These are phyloP conservation scores for Hippophae gyantsensis DNA, from an alignment of 306 rosid species.

Conservation along the genomic window DNA sequence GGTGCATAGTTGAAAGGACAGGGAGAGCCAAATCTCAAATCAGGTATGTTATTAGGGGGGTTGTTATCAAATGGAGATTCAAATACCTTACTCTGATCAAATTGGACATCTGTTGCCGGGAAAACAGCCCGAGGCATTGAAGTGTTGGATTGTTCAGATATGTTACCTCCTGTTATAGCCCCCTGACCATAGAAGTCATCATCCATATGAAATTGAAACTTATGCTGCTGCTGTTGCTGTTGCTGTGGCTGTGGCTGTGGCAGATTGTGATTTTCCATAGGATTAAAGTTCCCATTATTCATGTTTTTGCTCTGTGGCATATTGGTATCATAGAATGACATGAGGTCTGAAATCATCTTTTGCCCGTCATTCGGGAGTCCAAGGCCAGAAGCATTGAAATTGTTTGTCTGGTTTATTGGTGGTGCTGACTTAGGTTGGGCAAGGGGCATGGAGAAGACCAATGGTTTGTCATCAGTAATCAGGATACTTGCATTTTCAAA, in stretches of 20 bases:
- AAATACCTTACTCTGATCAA: conserved; percentile 25
- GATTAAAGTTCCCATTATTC: conserved; percentile 13
- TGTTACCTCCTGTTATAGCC: conserved; percentile 16
- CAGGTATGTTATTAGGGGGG: conserved; percentile 12
- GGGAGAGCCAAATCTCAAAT: conserved; percentile 24
- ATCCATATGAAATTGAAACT: conserved; percentile 21
- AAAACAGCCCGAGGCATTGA: conserved; percentile 18
- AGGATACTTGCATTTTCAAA: conserved; percentile 29
- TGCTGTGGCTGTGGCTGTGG: background rate
- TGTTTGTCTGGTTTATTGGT: conserved; percentile 10
- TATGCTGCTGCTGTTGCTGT: conserved; percentile 3
- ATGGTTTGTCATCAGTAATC: conserved; percentile 18
- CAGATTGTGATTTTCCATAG: background rate
- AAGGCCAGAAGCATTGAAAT: conserved; percentile 17
- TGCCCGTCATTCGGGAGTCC: conserved; percentile 40
- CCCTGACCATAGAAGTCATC: conserved; percentile 23
- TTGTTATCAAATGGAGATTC: conserved; percentile 32
- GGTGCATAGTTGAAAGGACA: conserved; percentile 24
- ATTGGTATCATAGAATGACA: conserved; percentile 35
- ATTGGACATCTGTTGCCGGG: conserved; percentile 18
- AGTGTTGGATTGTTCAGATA: conserved; percentile 10
- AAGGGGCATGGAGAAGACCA: conserved; percentile 15
- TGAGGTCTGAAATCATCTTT: conserved; percentile 39
- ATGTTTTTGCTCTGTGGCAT: conserved; percentile 20
- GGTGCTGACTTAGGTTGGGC: conserved; percentile 26